Base-by-base conservation (phyloP, 2,329 filamentous ascomycete genomes). In the Teratosphaeria epicoccoides region DNA sequence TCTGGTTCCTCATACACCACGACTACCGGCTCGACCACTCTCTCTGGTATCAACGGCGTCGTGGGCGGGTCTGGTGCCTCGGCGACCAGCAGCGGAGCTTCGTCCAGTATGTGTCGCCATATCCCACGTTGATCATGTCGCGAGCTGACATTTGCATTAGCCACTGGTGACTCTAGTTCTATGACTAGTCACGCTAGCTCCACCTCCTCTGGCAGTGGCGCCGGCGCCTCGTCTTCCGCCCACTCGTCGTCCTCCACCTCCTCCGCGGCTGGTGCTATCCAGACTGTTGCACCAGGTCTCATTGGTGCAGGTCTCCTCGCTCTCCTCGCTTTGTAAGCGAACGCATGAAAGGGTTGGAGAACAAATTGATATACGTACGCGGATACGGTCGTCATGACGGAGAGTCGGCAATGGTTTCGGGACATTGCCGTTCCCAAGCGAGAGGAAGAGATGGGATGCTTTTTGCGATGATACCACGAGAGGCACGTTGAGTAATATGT, bases 321-420 rank as follows among this genome's bases (percentile, higher is more conserved):
- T 14, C 77, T 76, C 2, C 76, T 71, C 50, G 62, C 63, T 37
- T 57, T 68, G 26, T 65, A 65, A 61, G 22, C 46, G 49, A 4
- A 12, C 6, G 14, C 9, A n/a, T 40, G 2, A 14, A 40, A 17
- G 10, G n/a, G n/a, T 17, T 37, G 6, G 14, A 2, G 33, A 4
- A 17, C 33, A 6, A 20, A 9, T n/a, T 40, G n/a, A 7, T 20
- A 20, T 7, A 40, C 20, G 20, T 9, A 40, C n/a, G 33, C 17
- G 33, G 3, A 20, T 40, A 40, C 33, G 33, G 33, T 40, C 17
- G 33, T 17, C 20, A 40, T 40, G 33, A 40, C 6, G n/a, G 20
- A 20, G 33, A 40, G 6, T 17, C n/a, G 10, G n/a, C n/a, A 22
- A 40, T 4, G n/a, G 4, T 17, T 17, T 22, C 33, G 33, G n/a